These are phyloP conservation scores for Globisporangium abappressorium DNA, from an alignment of 352 stramenopile genomes.

Conservation along the genomic window DNA sequence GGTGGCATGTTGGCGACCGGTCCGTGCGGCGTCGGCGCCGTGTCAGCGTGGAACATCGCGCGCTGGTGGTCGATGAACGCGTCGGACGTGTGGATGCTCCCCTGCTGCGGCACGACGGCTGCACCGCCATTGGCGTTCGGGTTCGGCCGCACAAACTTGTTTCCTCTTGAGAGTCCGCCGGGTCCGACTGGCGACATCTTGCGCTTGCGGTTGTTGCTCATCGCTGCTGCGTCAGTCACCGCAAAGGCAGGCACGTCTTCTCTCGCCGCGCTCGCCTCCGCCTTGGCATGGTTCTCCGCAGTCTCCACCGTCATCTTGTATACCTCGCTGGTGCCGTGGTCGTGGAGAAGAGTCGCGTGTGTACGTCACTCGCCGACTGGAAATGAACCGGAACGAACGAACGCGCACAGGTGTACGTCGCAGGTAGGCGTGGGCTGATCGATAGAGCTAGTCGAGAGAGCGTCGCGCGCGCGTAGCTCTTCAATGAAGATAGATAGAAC, in stretches of 20 bases:
- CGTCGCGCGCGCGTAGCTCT: background rate
- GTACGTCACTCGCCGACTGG: conserved; percentile 5
- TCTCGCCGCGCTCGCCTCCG: conserved; percentile 8
- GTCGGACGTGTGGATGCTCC: conserved; percentile 55
- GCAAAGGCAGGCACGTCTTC: conserved; percentile 9
- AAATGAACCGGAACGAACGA: background rate
- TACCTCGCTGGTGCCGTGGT: background rate
- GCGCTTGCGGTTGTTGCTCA: conserved; percentile 62
- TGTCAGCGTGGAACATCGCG: conserved; percentile 65
- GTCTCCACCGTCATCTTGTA: conserved; percentile 12
- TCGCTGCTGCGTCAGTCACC: conserved; percentile 1
- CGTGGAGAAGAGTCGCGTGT: background rate
- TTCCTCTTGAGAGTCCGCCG: conserved; percentile 37
- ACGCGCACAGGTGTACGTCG: background rate
- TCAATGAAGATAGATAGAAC: background rate
- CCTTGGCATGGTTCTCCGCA: background rate
- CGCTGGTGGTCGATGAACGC: conserved; percentile 78
- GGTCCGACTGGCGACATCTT: conserved; percentile 58
- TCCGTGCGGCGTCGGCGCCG: conserved; percentile 77
- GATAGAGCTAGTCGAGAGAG: background rate
- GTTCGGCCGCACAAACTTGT: conserved; percentile 47
- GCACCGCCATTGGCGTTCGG: conserved; percentile 6
- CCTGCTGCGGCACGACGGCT: conserved; percentile 29
- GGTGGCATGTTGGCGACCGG: conserved; percentile 77
- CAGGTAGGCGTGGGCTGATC: background rate